Conservation (phyloP, 176 grass and related monocot species). For the Aegilops bicornis region DNA sequence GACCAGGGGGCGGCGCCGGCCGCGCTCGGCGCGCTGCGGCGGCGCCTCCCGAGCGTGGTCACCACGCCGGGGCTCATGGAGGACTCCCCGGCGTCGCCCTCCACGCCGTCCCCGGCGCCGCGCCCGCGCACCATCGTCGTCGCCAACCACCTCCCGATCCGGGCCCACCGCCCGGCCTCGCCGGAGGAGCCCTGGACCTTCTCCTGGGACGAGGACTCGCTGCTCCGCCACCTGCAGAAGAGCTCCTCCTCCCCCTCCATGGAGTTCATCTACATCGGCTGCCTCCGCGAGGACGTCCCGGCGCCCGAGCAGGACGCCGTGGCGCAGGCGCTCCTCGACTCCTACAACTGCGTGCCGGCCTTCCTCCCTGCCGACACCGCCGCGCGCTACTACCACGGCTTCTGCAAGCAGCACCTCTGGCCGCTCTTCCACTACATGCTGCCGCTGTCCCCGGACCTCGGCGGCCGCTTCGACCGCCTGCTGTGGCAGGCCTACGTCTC, state of each 20-base stretch:
- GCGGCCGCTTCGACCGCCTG: conserved; percentile 81
- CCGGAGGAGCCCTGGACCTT: conserved; percentile 57
- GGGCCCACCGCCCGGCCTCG: conserved; percentile 37
- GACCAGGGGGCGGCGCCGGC: conserved; percentile 55
- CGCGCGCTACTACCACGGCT: conserved; percentile 81
- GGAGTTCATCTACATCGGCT: conserved; percentile 94
- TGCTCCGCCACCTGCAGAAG: conserved; percentile 80
- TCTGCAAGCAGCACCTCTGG: conserved; percentile 99
- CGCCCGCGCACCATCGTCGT: conserved; percentile 87
- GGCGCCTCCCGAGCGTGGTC: conserved; percentile 74
- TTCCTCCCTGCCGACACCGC: conserved; percentile 70
- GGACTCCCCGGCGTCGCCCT: conserved; percentile 57
- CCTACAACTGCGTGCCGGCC: conserved; percentile 79
- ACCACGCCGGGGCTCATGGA: conserved; percentile 71
- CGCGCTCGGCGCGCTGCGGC: conserved; percentile 58
- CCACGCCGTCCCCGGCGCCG: conserved; percentile 48
- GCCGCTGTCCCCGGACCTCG: conserved; percentile 82
- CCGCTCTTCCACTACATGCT: conserved; percentile 99
- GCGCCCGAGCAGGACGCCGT: conserved; percentile 70
- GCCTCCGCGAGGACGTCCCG: conserved; percentile 78
- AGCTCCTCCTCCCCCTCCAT: conserved; percentile 47
- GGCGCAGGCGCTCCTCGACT: conserved; percentile 74
- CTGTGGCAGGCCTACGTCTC: conserved; percentile 95
- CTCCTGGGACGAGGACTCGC: conserved; percentile 91
- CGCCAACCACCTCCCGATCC: conserved; percentile 88